phyloP scores from a whole-genome alignment of 768 basidiomycete genomes.

The Cystobasidium onofrii region DNA sequence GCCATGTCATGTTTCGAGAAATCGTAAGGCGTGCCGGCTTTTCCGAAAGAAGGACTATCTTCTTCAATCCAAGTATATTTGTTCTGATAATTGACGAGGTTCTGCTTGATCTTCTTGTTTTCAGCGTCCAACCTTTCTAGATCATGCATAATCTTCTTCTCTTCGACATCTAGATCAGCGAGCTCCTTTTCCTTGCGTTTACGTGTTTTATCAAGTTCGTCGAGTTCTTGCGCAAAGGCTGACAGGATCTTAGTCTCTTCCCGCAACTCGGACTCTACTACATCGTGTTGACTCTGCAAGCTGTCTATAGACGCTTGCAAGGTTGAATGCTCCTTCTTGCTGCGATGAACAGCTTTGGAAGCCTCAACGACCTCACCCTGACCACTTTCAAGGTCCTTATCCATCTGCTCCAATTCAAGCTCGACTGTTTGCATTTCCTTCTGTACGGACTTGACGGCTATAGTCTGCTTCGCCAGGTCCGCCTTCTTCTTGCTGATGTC shows the following conservation, averaged over 20 bases:
- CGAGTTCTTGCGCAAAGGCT: constrained; percentile 80
- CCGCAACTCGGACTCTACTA: constrained; percentile 63
- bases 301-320: constrained; percentile 45
- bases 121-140: constrained; percentile 61
- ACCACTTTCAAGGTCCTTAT: constrained; percentile 60
- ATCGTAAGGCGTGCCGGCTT: constrained; percentile 69
- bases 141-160: constrained; percentile 65
- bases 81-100: constrained; percentile 63
- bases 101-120: constrained; percentile 52
- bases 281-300: constrained; percentile 48
- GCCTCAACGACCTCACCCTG: constrained; percentile 50
- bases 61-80: constrained; percentile 79
- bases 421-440: constrained; percentile 79
- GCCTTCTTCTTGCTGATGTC: constrained; percentile 73
- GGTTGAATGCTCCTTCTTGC: constrained; percentile 59
- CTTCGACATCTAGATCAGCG: constrained; percentile 57
- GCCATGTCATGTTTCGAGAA: constrained; percentile 61
- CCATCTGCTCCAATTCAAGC: constrained; percentile 79
- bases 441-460: constrained; percentile 72
- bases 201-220: constrained; percentile 69
- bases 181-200: constrained; percentile 69
- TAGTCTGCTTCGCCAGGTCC: constrained; percentile 68
- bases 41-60: constrained; percentile 76
- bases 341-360: constrained; percentile 51
- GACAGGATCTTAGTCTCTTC: constrained; percentile 80